Evolutionary conservation across 306 rosid species (phyloP), one percentile per base, ranked within the genome.

Genomic region (Arachis hypogaea): DNA sequence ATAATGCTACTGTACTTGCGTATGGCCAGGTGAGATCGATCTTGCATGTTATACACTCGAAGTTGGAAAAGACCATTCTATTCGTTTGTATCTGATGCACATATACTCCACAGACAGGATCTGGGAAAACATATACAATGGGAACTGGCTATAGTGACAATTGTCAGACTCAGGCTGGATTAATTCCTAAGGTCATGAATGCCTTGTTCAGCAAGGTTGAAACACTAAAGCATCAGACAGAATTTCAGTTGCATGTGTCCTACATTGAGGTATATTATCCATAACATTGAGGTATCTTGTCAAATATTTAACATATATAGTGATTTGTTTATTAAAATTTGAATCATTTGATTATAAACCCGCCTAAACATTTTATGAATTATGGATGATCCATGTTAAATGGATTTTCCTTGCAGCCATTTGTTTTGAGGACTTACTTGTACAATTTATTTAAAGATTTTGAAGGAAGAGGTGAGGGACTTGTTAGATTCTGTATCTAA

Each of bases 121-220:
- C 97, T 4, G 97, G 97, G 77, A 91, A 91, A 87, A 91, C 97
- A 0, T 91, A 91, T 77, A 91, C 97, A 47, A 91, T 91, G 97
- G 97, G 97, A 69, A 91, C 93, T 69, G 93, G 92, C 78, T 86
- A 66, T 33, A 83, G 75, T 73, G 93, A 86, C 68, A 78, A 77
- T 78, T 80, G 70, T 72, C 84, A 63, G 75, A 78, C 28, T 1
- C 28, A 22, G 28, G 28, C 60, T 38, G 92, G 97, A 51, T 67
- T 88, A 73, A 83, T 86, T 79, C 93, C 92, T 66, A 87, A 80
- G 78, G 93, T 80, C 79, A 91, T 91, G 93, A 81, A 71, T 78
- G 81, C 90, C 63, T 74, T 91, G 63, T 91, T 91, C 90, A 85
- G 66, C 76, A 88, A 81, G 88, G 82, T 91, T 72, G 90, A 88